Evolutionary conservation across 371 early-diverging fungal genomes (phyloP).

Genomic region (Nematocida homosporus): DNA sequence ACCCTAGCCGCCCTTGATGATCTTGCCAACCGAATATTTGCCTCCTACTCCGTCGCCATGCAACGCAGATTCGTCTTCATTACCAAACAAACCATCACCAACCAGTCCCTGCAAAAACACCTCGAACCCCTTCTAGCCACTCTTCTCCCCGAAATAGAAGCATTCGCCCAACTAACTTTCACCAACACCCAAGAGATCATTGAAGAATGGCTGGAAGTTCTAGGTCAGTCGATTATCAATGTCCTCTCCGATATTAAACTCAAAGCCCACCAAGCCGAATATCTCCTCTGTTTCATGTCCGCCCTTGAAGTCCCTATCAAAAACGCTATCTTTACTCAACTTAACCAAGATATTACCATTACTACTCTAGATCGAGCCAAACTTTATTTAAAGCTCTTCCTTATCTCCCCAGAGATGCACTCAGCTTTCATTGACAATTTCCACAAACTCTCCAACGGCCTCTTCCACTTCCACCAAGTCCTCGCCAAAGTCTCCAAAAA

Average conservation of each 20-base stretch:
- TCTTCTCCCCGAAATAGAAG: constrained; percentile 17
- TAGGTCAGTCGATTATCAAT: constrained; percentile 31
- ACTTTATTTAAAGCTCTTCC: constrained; percentile 41
- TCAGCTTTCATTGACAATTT: constrained; percentile 28
- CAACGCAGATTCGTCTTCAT: constrained; percentile 16
- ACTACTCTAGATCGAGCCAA: constrained; percentile 23
- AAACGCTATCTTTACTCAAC: not conserved
- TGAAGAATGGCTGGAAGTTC: constrained; percentile 44
- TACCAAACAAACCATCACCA: not conserved
- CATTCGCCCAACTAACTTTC: constrained; percentile 4
- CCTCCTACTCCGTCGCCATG: constrained; percentile 18
- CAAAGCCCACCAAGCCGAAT: constrained; percentile 1
- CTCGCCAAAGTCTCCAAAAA: constrained; percentile 38
- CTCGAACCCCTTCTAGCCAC: not conserved
- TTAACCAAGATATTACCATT: not conserved
- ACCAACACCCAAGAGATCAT: constrained; percentile 18
- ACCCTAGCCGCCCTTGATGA: constrained; percentile 29
- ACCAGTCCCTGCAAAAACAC: not conserved
- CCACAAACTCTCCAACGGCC: constrained; percentile 44
- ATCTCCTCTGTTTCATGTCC: constrained; percentile 38
- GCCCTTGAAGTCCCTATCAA: constrained; percentile 42
- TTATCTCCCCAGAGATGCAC: constrained; percentile 20
- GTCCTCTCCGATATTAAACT: constrained; percentile 3
- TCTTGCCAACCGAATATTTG: constrained; percentile 12
- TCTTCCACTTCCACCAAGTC: constrained; percentile 49